Base-by-base conservation (phyloP, 495 filamentous ascomycete species). In the Aspergillus nidulans region DNA sequence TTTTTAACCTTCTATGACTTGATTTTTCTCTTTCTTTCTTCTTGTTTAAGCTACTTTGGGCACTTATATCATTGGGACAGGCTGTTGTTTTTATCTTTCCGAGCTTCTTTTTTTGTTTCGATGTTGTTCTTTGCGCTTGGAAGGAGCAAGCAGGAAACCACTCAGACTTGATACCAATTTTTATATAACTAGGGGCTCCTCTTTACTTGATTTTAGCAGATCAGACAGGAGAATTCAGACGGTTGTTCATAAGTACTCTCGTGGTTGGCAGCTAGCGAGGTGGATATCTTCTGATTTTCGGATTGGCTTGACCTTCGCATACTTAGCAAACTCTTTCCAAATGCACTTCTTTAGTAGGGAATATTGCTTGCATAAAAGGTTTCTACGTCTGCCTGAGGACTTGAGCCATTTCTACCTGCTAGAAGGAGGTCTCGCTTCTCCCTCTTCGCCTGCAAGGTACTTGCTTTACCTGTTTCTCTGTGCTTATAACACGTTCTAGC, bases 161-260 rank as follows among this genome's bases (percentile, higher is more conserved):
- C 30, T 34, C 30, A 61, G 57, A 72, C 61, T 74, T 66, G 71
- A 74, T 74, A 74, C 71, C 71, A 74, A 69, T 70, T 69, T 67
- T 64, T 71, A 64, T 71, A 64, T 67, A 71, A 39, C 36, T 57
- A 70, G 69, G 71, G 63, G 69, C 69, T 62, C 46, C 49, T 59
- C 44, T 52, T 23, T 25, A 40, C 26, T 24, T 20, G 19, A 25
- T 44, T 23, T 42, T 4, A 18, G 20, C 16, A 18, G 20, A 42
- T 42, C 39, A 19, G 39, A 42, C 8, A 42, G n/a, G 36, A 18
- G 36, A 39, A 39, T 39, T 16, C 36, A 39, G n/a, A 16, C 36
- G 36, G 36, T 39, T 39, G 5, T 16, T 18, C n/a, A 36, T 15
- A 36, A 10, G 6, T 15, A 15, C 15, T 34, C 4, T 34, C 4